A percentile compares a stretch with the other conserved stretches of the same genome.
Conservation (phyloP, 2,329 filamentous ascomycete species). For the Colletotrichum sansevieriae region DNA sequence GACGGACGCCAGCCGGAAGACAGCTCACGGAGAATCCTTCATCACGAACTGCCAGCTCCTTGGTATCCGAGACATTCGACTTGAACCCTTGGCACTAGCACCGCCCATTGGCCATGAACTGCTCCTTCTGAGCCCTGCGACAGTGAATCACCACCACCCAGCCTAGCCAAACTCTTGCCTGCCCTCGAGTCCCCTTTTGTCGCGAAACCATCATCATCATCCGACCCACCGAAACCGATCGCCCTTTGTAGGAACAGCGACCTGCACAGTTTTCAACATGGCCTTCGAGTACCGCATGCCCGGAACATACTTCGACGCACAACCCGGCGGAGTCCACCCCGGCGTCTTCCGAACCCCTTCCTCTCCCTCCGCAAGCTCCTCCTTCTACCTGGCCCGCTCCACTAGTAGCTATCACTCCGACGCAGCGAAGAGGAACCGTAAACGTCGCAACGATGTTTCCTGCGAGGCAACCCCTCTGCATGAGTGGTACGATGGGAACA, state of each 20-base stretch:
- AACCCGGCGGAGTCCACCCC: slow-evolving; percentile 54
- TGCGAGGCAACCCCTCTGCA: slow-evolving; percentile 51
- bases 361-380: slow-evolving; percentile 47
- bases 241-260: background rate
- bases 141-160: slow-evolving; percentile 27
- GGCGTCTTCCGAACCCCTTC: slow-evolving; percentile 62
- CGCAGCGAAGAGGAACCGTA: slow-evolving; percentile 59
- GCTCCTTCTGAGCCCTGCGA: slow-evolving; percentile 29
- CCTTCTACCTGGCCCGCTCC: slow-evolving; percentile 52
- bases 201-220: background rate
- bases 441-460: slow-evolving; percentile 51
- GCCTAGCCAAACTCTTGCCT: background rate
- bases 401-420: slow-evolving; percentile 56
- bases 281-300: slow-evolving; percentile 52
- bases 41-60: background rate
- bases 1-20: background rate
- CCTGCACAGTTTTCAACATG: slow-evolving; percentile 43
- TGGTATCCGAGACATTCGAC: slow-evolving; percentile 26
- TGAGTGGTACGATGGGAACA: slow-evolving; percentile 49
- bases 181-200: background rate
- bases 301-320: slow-evolving; percentile 51
- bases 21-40: background rate
- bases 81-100: slow-evolving; percentile 6
- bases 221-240: background rate
- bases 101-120: slow-evolving; percentile 28